phyloP scores from a whole-genome alignment of 176 grass and related monocot species.

The Cymbopogon citratus region DNA sequence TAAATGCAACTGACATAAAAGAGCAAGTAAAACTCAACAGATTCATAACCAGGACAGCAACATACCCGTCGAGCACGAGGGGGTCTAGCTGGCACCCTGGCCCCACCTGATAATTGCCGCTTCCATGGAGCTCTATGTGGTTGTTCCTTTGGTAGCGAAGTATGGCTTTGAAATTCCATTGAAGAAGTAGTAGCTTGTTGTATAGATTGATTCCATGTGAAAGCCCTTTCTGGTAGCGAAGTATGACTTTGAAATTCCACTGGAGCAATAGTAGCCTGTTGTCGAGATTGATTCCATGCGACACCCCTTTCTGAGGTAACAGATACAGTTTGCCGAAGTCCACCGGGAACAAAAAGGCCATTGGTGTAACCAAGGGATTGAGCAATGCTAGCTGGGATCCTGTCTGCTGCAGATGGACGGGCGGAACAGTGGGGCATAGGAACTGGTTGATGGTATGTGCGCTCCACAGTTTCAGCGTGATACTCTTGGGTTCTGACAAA shows the following conservation, averaged over 20 bases:
- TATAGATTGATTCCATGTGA: constrained; percentile 10
- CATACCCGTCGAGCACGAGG: constrained; percentile 41
- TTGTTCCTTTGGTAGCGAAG: constrained; percentile 26
- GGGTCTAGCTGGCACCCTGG: constrained; percentile 14
- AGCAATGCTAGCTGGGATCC: constrained; percentile 17
- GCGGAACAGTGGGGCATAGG: constrained; percentile 26
- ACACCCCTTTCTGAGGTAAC: constrained; percentile 19
- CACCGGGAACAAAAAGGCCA: constrained; percentile 5
- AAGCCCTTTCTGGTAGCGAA: constrained; percentile 6
- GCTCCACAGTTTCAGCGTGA: constrained; percentile 18
- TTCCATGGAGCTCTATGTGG: constrained; percentile 33
- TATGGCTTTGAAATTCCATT: constrained; percentile 34
- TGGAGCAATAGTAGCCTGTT: constrained; percentile 16
- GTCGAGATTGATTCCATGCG: constrained; percentile 19
- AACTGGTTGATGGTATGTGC: constrained; percentile 34
- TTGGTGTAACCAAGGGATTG: constrained; percentile 10
- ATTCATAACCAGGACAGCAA: not conserved
- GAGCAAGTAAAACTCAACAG: not conserved
- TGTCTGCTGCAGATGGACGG: constrained; percentile 31
- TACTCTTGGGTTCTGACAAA: constrained; percentile 27
- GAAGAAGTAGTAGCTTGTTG: constrained; percentile 18
- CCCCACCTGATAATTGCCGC: constrained; percentile 30
- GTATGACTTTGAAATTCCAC: constrained; percentile 36
- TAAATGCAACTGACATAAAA: not conserved
- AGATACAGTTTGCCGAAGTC: not conserved